Percentiles rank a stretch among this genome's conserved stretches.
Evolutionary conservation across 495 filamentous ascomycete species (phyloP).

Genomic region (Aspergillus nanangensis): DNA sequence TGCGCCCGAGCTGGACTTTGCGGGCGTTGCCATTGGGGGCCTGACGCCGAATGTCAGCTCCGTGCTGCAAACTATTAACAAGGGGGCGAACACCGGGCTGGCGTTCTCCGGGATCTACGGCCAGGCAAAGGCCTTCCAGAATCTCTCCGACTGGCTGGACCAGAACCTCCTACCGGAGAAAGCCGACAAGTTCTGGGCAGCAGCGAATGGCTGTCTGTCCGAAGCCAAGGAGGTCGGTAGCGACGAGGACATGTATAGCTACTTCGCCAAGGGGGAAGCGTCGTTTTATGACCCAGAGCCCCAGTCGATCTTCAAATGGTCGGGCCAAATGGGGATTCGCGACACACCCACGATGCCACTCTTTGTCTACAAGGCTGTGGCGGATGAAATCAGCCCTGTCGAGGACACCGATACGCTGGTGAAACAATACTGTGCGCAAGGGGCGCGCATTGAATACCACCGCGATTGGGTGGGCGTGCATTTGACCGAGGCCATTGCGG

Average conservation of each 20-base stretch:
- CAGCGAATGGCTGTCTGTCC: conserved; percentile 1
- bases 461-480: conserved; percentile 6
- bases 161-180: conserved; percentile 1
- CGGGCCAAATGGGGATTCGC: conserved; percentile 17
- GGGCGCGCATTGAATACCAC: conserved; percentile 6
- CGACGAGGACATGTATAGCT: conserved; percentile 10
- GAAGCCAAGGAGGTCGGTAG: neutral
- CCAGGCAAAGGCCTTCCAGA: conserved; percentile 10
- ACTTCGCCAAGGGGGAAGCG: conserved; percentile 9
- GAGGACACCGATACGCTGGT: conserved; percentile 40
- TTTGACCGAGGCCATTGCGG: conserved; percentile 1
- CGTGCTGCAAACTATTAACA: conserved; percentile 9
- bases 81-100: conserved; percentile 3
- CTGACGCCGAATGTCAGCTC: conserved; percentile 11
- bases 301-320: conserved; percentile 8
- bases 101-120: conserved; percentile 9
- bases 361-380: conserved; percentile 48
- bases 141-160: conserved; percentile 7
- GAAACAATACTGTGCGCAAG: conserved; percentile 26
- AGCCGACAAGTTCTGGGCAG: neutral
- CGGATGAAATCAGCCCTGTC: conserved; percentile 39
- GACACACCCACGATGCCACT: conserved; percentile 37
- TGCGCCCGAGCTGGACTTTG: conserved; percentile 43
- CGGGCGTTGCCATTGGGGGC: conserved; percentile 41
- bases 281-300: conserved; percentile 6